A percentile compares a stretch with the other conserved stretches of the same genome.
These are phyloP conservation scores for Physocladia obscura DNA, from an alignment of 192 early-diverging fungal species.

Conservation along the genomic window DNA sequence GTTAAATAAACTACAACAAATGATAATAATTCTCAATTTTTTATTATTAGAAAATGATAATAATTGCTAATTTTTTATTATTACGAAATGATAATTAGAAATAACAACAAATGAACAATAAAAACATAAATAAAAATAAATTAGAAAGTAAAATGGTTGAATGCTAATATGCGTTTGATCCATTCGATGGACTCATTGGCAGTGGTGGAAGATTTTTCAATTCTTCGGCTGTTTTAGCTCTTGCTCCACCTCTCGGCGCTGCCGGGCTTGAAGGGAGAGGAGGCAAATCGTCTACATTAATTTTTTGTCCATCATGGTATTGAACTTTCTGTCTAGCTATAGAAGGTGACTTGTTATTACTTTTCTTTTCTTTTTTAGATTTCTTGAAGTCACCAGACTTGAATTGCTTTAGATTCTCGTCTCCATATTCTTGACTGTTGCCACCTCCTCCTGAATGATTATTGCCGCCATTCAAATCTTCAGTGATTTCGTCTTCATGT, in stretches of 20 bases:
- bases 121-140: background rate
- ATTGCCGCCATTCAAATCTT: background rate
- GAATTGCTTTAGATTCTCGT: conserved; percentile 4
- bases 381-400: conserved; percentile 4
- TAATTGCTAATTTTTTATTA: too few relatives aligned
- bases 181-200: conserved; percentile 8
- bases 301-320: conserved; percentile 10
- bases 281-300: conserved; percentile 11
- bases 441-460: background rate
- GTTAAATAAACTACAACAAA: too few relatives aligned
- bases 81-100: too few relatives aligned
- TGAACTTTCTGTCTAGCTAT: conserved; percentile 11
- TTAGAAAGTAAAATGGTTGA: background rate
- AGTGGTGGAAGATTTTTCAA: conserved; percentile 22
- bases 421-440: background rate
- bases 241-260: background rate
- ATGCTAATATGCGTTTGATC: conserved; percentile 8
- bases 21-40: too few relatives aligned
- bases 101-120: too few relatives aligned
- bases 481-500: background rate
- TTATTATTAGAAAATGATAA: too few relatives aligned
- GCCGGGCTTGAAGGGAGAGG: conserved; percentile 12
- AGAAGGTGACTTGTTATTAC: background rate
- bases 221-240: background rate
- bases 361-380: background rate